Conservation (phyloP, 345 rosid genomes). For the Carallia brachiata region DNA sequence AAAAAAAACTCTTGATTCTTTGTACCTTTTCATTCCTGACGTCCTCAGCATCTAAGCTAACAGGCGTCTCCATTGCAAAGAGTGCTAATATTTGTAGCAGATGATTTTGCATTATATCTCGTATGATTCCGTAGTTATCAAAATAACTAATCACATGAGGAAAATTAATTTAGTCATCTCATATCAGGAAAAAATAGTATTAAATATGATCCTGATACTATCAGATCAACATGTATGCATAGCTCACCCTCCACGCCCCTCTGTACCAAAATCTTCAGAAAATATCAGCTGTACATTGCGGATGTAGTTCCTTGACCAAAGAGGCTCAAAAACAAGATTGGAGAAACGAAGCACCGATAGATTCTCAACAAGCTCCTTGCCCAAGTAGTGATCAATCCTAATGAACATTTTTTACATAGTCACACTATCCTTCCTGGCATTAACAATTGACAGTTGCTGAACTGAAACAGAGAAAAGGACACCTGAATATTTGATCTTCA, state of each 20-base stretch:
- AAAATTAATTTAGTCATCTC: neutral
- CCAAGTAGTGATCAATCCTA: conserved; percentile 91
- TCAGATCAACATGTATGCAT: neutral
- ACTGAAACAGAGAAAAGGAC: conserved; percentile 6
- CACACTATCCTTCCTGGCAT: neutral
- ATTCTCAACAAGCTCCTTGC: conserved; percentile 95
- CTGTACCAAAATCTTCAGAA: conserved; percentile 95
- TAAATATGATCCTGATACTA: neutral
- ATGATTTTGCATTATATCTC: conserved; percentile 96
- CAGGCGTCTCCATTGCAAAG: conserved; percentile 98
- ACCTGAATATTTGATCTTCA: conserved; percentile 94
- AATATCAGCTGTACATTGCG: conserved; percentile 84
- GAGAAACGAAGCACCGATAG: conserved; percentile 90
- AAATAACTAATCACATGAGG: conserved; percentile 50
- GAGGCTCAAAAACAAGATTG: conserved; percentile 89
- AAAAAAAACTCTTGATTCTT: neutral
- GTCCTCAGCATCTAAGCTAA: conserved; percentile 95
- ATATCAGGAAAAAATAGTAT: neutral
- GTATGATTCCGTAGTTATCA: conserved; percentile 81
- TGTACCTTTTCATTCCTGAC: conserved; percentile 84
- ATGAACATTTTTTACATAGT: conserved; percentile 3
- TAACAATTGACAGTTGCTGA: neutral
- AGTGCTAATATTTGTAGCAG: conserved; percentile 85
- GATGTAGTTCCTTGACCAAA: conserved; percentile 85
- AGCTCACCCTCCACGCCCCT: conserved; percentile 91